Conservation (phyloP, 2,329 filamentous ascomycete species). For the Septoria linicola region DNA sequence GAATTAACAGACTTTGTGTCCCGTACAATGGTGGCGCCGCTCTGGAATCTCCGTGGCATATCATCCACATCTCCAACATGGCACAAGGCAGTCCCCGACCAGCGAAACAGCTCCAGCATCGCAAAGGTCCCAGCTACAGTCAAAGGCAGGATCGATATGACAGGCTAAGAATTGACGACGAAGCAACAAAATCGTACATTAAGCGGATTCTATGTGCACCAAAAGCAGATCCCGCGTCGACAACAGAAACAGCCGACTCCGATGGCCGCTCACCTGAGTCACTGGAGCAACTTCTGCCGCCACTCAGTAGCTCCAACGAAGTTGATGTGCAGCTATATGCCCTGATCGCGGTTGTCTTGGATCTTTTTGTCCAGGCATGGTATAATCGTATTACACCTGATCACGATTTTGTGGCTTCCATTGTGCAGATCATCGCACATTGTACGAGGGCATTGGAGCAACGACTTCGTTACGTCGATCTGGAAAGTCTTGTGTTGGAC, state of each 20-base stretch:
- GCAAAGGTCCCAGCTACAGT: constrained; percentile 6
- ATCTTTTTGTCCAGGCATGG: constrained; percentile 90
- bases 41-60: background rate
- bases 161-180: constrained; percentile 54
- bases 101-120: constrained; percentile 9
- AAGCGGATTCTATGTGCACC: constrained; percentile 30
- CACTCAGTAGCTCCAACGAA: constrained; percentile 90
- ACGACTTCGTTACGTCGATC: constrained; percentile 74
- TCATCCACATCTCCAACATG: constrained; percentile 17
- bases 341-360: constrained; percentile 82
- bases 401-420: constrained; percentile 80
- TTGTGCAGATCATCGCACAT: constrained; percentile 88
- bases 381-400: constrained; percentile 91
- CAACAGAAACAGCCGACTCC: constrained; percentile 6
- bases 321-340: constrained; percentile 92
- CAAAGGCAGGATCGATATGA: background rate
- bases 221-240: constrained; percentile 15
- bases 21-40: constrained; percentile 11
- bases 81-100: constrained; percentile 27
- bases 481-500: constrained; percentile 80
- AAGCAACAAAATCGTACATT: constrained; percentile 73
- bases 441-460: constrained; percentile 86
- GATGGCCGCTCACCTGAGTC: constrained; percentile 50
- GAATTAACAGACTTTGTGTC: background rate
- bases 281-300: constrained; percentile 80